These are phyloP conservation scores for Talaromyces sp. DNA, from an alignment of 2,329 filamentous ascomycete genomes.

Conservation along the genomic window DNA sequence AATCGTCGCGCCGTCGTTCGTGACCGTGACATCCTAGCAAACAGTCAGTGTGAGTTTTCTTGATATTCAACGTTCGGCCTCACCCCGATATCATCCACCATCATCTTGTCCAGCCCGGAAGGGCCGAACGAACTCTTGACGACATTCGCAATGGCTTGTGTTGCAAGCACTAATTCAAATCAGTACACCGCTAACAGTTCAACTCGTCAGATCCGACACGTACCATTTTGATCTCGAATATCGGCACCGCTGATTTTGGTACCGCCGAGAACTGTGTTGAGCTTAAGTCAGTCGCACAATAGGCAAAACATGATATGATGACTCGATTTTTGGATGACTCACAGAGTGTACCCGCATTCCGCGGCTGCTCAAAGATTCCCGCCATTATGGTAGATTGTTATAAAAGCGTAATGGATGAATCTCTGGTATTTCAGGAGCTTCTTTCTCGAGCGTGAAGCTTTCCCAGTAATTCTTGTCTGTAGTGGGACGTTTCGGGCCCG, in stretches of 20 bases:
- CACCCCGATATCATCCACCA: conserved; percentile 99
- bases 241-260: conserved; percentile 96
- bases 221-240: conserved; percentile 95
- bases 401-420: neutral
- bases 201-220: conserved; percentile 30
- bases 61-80: conserved; percentile 32
- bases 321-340: conserved; percentile 32
- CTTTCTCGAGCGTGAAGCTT: conserved; percentile 13
- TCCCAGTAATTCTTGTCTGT: conserved; percentile 13
- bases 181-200: conserved; percentile 17
- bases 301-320: neutral
- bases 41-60: conserved; percentile 24
- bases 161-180: conserved; percentile 68
- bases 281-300: conserved; percentile 27
- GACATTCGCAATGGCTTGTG: conserved; percentile 96
- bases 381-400: conserved; percentile 58
- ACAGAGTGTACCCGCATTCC: conserved; percentile 88
- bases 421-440: conserved; percentile 11
- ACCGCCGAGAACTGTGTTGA: conserved; percentile 72
- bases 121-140: conserved; percentile 98
- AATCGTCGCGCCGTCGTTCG: conserved; percentile 97
- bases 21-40: conserved; percentile 86
- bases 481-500: conserved; percentile 16
- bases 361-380: conserved; percentile 91
- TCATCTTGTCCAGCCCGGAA: conserved; percentile 98